Percentiles rank a stretch among this genome's conserved stretches.
Evolutionary conservation across 78 protist species (phyloP).

Genomic region (Paulinella micropora): DNA sequence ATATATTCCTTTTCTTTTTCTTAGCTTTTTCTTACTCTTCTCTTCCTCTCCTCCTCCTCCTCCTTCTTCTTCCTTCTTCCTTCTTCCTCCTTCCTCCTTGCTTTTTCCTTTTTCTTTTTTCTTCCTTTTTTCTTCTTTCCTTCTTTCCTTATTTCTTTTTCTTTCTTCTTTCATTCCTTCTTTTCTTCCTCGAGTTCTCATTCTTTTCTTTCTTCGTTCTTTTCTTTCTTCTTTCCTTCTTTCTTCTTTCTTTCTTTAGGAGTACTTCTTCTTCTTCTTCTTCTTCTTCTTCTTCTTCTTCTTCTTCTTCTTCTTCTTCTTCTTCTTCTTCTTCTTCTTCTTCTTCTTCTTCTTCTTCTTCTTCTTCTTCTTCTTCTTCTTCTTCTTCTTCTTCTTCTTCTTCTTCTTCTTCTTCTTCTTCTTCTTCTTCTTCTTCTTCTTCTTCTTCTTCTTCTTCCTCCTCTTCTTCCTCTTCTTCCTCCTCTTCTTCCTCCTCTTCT

Average conservation of each 20-base stretch:
- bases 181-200: too few relatives aligned
- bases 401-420: background rate
- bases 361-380: background rate
- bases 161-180: too few relatives aligned
- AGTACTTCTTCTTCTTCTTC: background rate
- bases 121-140: too few relatives aligned
- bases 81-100: too few relatives aligned
- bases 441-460: background rate
- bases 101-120: too few relatives aligned
- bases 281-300: background rate
- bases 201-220: too few relatives aligned
- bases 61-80: too few relatives aligned
- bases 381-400: background rate
- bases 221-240: too few relatives aligned
- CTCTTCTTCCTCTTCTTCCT: background rate
- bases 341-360: background rate
- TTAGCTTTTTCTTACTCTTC: too few relatives aligned
- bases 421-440: background rate
- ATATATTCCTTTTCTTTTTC: too few relatives aligned
- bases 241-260: background rate
- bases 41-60: too few relatives aligned
- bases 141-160: too few relatives aligned
- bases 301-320: background rate
- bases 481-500: background rate
- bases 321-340: background rate